Evolutionary conservation across 345 rosid species (phyloP), one percentile per base, ranked within the genome.

Genomic region (Xanthoceras sorbifolium): DNA sequence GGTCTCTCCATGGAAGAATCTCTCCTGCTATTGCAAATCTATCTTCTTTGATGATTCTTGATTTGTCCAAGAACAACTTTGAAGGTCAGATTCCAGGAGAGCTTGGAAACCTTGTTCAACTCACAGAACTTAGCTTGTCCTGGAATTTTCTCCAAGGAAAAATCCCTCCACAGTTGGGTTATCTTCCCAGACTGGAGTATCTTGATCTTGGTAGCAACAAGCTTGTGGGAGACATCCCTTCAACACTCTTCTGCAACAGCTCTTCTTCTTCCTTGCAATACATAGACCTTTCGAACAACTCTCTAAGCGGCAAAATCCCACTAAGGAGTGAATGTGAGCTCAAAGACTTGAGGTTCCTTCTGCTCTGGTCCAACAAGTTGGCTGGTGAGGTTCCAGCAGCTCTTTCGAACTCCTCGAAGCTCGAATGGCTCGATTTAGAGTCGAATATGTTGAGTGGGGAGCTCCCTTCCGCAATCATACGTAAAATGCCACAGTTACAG

Each of bases 381-480:
- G 81, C 55, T 5, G 96, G 99, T 11, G 60, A 12, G 2, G 81
- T 95, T 22, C 98, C 99, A 9, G 74, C 29, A 20, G 84, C 90
- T 1, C 89, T 95, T 38, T 80, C 90, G 3, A 93, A 93, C 79
- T 92, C 93, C 1, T 71, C 96, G 6, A 90, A 85, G 57, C 90
- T 95, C 63, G 46, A 79, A 82, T 95, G 99, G 99, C 85, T 95
- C 0, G 98, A 95, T 68, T 69, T 93, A 79, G 99, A 89, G 59
- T 90, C 92, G 14, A 96, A 96, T 64, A 69, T 74, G 68, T 83
- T 96, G 46, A 83, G 71, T 17, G 97, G 99, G 40, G 97, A 90
- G 74, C 76, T 93, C 79, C 99, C 97, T 65, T 83, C 91, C 1
- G 82, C 79, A 44, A 86, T 92, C 69, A 55, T 93, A 57, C 77